Conservation (phyloP, 805 yeast genomes). For the Barnettozyma sp. region DNA sequence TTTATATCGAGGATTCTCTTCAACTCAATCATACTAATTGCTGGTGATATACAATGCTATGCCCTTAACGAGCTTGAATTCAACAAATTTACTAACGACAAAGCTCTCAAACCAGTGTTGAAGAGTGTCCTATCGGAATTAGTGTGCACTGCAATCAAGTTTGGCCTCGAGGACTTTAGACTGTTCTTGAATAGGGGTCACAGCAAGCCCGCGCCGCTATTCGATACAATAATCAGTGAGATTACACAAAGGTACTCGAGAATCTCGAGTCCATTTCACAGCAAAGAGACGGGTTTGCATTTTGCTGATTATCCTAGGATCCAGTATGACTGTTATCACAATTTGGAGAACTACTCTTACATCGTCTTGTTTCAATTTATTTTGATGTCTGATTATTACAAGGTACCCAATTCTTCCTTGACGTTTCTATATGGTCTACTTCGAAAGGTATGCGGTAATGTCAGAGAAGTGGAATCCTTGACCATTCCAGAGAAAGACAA, state of each 20-base stretch:
- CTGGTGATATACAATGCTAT: slow-evolving; percentile 9
- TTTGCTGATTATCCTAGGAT: slow-evolving; percentile 3
- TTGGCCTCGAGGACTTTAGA: slow-evolving; percentile 5
- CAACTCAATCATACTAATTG: slow-evolving; percentile 4
- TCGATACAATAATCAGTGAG: slow-evolving; percentile 1
- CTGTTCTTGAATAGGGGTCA: background rate
- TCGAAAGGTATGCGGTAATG: background rate
- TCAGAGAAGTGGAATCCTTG: too few species aligned
- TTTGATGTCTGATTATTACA: slow-evolving; percentile 10
- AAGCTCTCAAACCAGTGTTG: slow-evolving; percentile 4
- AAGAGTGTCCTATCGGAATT: slow-evolving; percentile 9
- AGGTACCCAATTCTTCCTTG: slow-evolving; percentile 9
- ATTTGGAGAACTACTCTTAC: slow-evolving; percentile 7
- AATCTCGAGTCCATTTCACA: background rate
- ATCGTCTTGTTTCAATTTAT: slow-evolving; percentile 13
- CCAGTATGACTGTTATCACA: slow-evolving; percentile 5
- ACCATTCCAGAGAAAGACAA: background rate
- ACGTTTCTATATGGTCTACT: slow-evolving; percentile 11
- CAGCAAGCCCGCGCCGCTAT: background rate
- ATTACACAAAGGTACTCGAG: background rate
- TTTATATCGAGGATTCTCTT: slow-evolving; percentile 9
- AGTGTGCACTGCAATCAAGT: slow-evolving; percentile 1
- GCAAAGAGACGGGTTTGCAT: background rate
- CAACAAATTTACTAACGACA: background rate
- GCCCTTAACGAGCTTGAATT: slow-evolving; percentile 7